Evolutionary conservation across 441 rosid species (phyloP).

Genomic region (Dalechampia spathulata): DNA sequence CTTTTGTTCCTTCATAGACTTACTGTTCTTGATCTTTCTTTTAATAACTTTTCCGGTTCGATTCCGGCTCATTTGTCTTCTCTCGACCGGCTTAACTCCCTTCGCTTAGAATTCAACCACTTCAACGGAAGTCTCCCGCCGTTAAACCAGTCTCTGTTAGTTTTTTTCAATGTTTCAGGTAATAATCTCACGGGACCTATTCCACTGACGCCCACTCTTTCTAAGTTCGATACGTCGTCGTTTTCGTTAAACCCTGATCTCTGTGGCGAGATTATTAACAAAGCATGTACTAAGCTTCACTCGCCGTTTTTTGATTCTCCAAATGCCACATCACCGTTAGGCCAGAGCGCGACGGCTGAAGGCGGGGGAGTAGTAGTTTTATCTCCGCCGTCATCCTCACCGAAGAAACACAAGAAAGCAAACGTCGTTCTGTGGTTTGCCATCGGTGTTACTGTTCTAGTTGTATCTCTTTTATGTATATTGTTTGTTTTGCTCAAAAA

Average conservation of each 20-base stretch:
- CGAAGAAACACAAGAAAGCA: slow-evolving; percentile 22
- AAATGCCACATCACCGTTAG: slow-evolving; percentile 39
- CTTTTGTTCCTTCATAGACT: slow-evolving; percentile 49
- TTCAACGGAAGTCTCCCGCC: slow-evolving; percentile 62
- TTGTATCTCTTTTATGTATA: slow-evolving; percentile 32
- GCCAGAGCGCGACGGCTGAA: slow-evolving; percentile 45
- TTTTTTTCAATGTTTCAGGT: slow-evolving; percentile 53
- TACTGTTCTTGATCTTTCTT: slow-evolving; percentile 52
- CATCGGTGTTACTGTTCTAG: slow-evolving; percentile 37
- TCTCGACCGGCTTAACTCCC: slow-evolving; percentile 44
- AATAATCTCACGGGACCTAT: slow-evolving; percentile 63
- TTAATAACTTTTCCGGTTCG: slow-evolving; percentile 41
- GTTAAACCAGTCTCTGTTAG: slow-evolving; percentile 46
- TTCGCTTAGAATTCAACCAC: slow-evolving; percentile 50
- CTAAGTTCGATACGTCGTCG: slow-evolving; percentile 45
- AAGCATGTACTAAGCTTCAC: slow-evolving; percentile 36
- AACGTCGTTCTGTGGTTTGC: slow-evolving; percentile 42
- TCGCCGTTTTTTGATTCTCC: slow-evolving; percentile 50
- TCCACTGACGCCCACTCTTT: slow-evolving; percentile 58
- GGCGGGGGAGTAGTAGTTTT: slow-evolving; percentile 28
- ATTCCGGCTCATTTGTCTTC: slow-evolving; percentile 43
- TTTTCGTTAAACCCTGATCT: slow-evolving; percentile 52
- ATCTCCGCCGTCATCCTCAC: slow-evolving; percentile 35
- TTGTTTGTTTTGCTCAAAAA: slow-evolving; percentile 29
- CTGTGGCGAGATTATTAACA: slow-evolving; percentile 70